Percentiles rank a stretch among this genome's conserved stretches.
phyloP scores from a whole-genome alignment of 2,329 filamentous ascomycete species.

The Cladosporium sp. region DNA sequence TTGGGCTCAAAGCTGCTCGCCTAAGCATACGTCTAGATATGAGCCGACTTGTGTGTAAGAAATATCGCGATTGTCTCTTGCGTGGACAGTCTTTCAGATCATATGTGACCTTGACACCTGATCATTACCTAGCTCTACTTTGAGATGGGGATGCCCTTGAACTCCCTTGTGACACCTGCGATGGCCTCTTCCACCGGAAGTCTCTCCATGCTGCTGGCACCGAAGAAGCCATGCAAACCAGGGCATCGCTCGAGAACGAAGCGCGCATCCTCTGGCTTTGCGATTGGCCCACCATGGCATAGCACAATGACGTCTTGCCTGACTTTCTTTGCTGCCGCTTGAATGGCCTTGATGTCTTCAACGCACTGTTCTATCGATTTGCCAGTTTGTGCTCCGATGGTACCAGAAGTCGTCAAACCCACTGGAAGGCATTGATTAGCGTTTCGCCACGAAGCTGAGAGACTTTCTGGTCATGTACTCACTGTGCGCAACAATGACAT shows the following conservation, averaged over 20 bases:
- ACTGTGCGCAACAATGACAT: conserved; percentile 62
- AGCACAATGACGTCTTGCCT: conserved; percentile 59
- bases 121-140: neutral
- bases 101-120: no score
- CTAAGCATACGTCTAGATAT: no score
- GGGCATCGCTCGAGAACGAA: conserved; percentile 58
- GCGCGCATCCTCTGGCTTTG: conserved; percentile 58
- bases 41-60: no score
- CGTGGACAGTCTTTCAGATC: no score
- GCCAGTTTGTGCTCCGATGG: conserved; percentile 60
- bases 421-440: conserved; percentile 26
- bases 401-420: conserved; percentile 61
- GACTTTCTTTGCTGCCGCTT: conserved; percentile 55
- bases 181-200: conserved; percentile 66
- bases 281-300: conserved; percentile 68
- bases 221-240: conserved; percentile 68
- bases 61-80: no score
- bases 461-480: neutral
- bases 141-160: conserved; percentile 40
- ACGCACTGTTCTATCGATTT: conserved; percentile 63
- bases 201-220: conserved; percentile 66
- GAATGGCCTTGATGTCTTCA: conserved; percentile 57
- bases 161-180: conserved; percentile 51
- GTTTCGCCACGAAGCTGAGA: neutral
- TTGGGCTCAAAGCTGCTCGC: no score